Evolutionary conservation across 2,329 filamentous ascomycete genomes (phyloP), one percentile per base, ranked within the genome.

Genomic region (Tolypocladium pustulatum): DNA sequence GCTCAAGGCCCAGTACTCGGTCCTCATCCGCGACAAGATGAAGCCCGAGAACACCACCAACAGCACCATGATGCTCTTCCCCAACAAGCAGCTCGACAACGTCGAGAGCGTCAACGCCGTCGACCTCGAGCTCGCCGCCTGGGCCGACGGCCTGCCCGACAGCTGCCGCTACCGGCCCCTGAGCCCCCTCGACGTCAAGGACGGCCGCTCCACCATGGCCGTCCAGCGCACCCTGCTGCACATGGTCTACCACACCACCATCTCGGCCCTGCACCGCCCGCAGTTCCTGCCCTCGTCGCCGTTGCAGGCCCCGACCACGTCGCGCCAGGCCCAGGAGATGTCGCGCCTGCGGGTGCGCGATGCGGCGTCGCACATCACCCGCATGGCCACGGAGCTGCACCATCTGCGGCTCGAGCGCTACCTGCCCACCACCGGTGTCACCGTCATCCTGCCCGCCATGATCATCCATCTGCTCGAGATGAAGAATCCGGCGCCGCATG

Each of bases 381-480:
- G 83, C 59, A 92, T 96, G 72, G 89, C 90, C 1, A 83, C 88
- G 54, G 86, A 91, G 63, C 78, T 97, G 52, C 87, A 91, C 69
- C 79, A 81, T 40, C 77, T 87, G 54, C 83, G 87, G 55, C 79
- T 96, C 15, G 91, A 93, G 62, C 83, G 82, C 59, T 96, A 85
- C 67, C 81, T 96, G 10, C 91, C 92, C 1, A 96, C 91, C 0
- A 93, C 91, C 0, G 91, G 91, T 43, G 91, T 96, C 12, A 96
- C 92, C 0, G 91, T 95, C 46, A 85, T 97, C 6, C 82, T 96
- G 1, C 92, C 92, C 0, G 91, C 92, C 25, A 93, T 96, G 76
- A 96, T 96, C 65, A 95, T 96, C 58, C 92, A 96, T 68, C 81
- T 97, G 22, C 82, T 96, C 9, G 91, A 96, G 70, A 93, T 96